Evolutionary conservation across 495 filamentous ascomycete genomes (phyloP).

Genomic region (Beverwykella pulmonaria): DNA sequence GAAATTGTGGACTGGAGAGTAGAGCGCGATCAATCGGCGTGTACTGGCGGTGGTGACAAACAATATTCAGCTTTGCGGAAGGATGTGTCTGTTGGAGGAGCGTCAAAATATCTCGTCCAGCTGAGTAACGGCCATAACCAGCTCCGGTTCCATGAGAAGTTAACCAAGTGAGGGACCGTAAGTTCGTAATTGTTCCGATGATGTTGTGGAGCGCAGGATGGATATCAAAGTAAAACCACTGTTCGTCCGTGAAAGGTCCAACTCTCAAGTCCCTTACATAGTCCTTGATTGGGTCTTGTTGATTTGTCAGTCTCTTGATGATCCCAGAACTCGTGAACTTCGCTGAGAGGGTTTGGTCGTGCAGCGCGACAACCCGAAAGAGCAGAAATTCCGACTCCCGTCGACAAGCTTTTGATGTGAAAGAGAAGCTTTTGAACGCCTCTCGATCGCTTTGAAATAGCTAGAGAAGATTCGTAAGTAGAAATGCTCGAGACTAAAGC

Average conservation of each 20-base stretch:
- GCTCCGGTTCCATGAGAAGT: not conserved
- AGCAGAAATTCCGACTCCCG: conserved; percentile 3
- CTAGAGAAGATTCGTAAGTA: not conserved
- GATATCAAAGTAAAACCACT: not conserved
- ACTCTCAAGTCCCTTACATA: not conserved
- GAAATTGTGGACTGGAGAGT: not conserved
- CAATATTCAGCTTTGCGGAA: not conserved
- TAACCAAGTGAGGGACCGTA: not conserved
- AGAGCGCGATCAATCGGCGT: not conserved
- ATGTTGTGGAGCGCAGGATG: not conserved
- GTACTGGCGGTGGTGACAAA: not conserved
- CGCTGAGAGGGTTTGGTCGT: not conserved
- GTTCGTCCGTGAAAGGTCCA: not conserved
- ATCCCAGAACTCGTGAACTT: not conserved
- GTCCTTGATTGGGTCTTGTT: not conserved
- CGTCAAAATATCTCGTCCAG: not conserved
- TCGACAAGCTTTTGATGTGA: not conserved
- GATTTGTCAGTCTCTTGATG: not conserved
- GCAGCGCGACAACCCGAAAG: conserved; percentile 3
- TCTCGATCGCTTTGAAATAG: not conserved
- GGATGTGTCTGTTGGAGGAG: not conserved
- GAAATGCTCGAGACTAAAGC: not conserved
- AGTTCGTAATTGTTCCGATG: not conserved
- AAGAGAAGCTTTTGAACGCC: not conserved
- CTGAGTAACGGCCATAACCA: too few relatives aligned